Conservation (phyloP, 768 basidiomycete genomes). For the Pulveroboletus sp. region DNA sequence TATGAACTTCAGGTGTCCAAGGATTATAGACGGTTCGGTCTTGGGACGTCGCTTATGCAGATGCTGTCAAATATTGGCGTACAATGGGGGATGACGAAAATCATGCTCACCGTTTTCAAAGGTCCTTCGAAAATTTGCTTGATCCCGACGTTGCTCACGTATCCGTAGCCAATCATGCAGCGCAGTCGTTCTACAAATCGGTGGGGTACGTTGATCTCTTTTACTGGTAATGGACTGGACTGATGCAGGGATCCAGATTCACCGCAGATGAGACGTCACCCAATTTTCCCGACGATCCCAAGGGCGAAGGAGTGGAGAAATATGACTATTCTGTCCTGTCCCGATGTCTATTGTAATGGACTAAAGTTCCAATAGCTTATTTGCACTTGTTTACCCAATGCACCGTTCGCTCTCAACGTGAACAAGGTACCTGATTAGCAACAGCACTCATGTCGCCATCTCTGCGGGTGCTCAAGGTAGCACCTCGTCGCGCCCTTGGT, state of each 20-base stretch:
- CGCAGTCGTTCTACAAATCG: conserved; percentile 49
- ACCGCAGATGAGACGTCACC: conserved; percentile 51
- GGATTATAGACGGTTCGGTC: conserved; percentile 44
- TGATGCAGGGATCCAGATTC: conserved; percentile 43
- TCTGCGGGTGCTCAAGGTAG: conserved; percentile 35
- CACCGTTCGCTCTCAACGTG: conserved; percentile 3
- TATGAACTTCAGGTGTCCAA: conserved; percentile 71
- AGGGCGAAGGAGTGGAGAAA: conserved; percentile 28
- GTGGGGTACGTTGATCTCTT: conserved; percentile 43
- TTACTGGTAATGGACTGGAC: not conserved
- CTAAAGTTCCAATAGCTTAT: conserved; percentile 7
- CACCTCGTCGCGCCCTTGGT: conserved; percentile 21
- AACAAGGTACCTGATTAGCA: conserved; percentile 1
- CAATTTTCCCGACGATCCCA: conserved; percentile 30
- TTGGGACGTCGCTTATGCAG: conserved; percentile 54
- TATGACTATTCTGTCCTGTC: conserved; percentile 41
- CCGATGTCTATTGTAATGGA: conserved; percentile 10
- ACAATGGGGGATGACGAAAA: conserved; percentile 57
- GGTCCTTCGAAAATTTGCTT: conserved; percentile 37
- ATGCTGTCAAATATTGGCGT: conserved; percentile 47
- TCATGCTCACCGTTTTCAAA: conserved; percentile 75
- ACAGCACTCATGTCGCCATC: conserved; percentile 41
- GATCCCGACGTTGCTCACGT: conserved; percentile 6
- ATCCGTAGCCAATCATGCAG: conserved; percentile 41
- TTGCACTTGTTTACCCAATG: conserved; percentile 22